Evolutionary conservation across 225 moss, liverwort and hornwort genomes (phyloP), one percentile per base, ranked within the genome.

Genomic region (Climacium dendroides): DNA sequence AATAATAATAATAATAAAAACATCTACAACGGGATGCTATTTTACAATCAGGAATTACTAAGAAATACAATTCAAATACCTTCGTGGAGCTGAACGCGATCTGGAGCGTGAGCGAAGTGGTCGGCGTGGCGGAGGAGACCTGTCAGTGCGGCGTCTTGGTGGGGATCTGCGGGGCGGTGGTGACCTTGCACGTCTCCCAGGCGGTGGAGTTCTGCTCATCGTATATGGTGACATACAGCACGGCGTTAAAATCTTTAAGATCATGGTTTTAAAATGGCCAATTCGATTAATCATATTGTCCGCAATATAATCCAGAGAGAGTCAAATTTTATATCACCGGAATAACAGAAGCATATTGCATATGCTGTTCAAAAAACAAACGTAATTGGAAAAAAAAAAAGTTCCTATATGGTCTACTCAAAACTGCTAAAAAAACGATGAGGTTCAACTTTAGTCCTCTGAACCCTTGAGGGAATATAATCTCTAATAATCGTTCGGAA

Each of bases 71-170:
- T 39, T 59, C 61, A 32, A 54, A 84, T 90, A 96, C 96, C 95
- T 95, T 87, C 99, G 93, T n/a, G 99, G 99, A 81, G 97, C 95
- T 86, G 99, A 97, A 90, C 95, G 95, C 14, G 98, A 99, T 87
- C 95, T 90, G 50, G 99, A 99, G 34, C 97, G 96, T 76, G 98
- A 98, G 54, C 96, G 93, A 41, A 96, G 70, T 80, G 95, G 95
- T 28, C 98, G 96, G 45, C 96, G 95, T 39, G 95, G 95, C 25
- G 91, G 88, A 52, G 99, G 97, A 81, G 97, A 96, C 81, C 97
- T 93, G 74, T 93, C 96, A 62, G 87, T 85, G n/a, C 97, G 96
- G 74, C 95, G 93, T 82, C 97, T 94, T 37, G 95, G 90, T 62
- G 93, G 96, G 88, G 94, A 94, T 85, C 95, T 95, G 32, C 94